Percentiles rank a stretch among this genome's conserved stretches.
Conservation (phyloP, 441 rosid species). For the Biscutella auriculata region DNA sequence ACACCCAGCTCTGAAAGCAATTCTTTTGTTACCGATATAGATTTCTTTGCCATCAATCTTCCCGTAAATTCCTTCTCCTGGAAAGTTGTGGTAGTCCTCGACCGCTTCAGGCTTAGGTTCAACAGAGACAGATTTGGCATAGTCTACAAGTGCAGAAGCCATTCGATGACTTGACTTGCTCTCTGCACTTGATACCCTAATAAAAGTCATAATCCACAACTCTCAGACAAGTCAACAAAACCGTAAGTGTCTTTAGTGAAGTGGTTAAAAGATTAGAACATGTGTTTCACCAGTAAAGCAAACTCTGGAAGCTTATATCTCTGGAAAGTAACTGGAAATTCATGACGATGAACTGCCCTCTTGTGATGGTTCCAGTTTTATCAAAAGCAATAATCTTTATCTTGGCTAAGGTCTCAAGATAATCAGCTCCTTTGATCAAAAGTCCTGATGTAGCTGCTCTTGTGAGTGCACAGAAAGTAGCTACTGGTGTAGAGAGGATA, state of each 20-base stretch:
- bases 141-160: conserved; percentile 61
- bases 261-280: no score
- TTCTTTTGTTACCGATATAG: conserved; percentile 64
- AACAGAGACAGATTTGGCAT: conserved; percentile 40
- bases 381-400: conserved; percentile 64
- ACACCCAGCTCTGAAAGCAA: conserved; percentile 48
- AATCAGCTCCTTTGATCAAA: conserved; percentile 71
- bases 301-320: conserved; percentile 32
- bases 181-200: conserved; percentile 89
- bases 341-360: conserved; percentile 65
- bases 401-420: conserved; percentile 65
- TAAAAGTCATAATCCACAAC: not conserved
- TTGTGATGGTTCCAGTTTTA: conserved; percentile 84
- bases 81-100: conserved; percentile 46
- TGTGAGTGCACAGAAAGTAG: conserved; percentile 81
- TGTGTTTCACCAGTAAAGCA: conserved; percentile 83
- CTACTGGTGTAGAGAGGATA: conserved; percentile 84
- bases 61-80: conserved; percentile 89
- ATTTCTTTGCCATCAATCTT: conserved; percentile 54
- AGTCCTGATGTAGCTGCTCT: conserved; percentile 76
- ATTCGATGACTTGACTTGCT: conserved; percentile 90
- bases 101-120: conserved; percentile 63
- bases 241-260: no score
- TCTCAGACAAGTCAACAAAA: no score
- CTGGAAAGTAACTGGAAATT: conserved; percentile 38